A percentile compares a stretch with the other conserved stretches of the same genome.
Conservation (phyloP, 2,329 filamentous ascomycete species). For the Diaporthe sp. region DNA sequence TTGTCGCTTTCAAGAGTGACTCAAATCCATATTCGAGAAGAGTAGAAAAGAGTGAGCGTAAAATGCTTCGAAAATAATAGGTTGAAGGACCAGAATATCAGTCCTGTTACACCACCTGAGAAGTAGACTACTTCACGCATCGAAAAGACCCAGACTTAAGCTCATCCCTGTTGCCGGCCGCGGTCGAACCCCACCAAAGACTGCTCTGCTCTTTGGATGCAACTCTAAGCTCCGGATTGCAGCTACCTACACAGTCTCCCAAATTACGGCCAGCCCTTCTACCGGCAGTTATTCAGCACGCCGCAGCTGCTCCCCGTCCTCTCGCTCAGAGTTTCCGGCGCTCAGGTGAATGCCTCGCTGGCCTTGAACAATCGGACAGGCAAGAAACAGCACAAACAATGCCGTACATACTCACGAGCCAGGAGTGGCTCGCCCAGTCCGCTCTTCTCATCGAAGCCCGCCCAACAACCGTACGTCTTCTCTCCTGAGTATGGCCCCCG, state of each 20-base stretch:
- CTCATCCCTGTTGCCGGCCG: conserved; percentile 27
- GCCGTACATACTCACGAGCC: conserved; percentile 85
- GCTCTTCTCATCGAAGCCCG: conserved; percentile 87
- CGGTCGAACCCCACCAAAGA: conserved; percentile 32
- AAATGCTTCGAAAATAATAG: neutral
- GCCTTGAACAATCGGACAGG: neutral
- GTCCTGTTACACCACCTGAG: neutral
- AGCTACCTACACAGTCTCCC: neutral
- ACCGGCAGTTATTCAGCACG: neutral
- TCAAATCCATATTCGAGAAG: neutral
- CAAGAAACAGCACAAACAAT: conserved; percentile 62
- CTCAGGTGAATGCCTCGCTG: neutral
- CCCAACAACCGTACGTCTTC: conserved; percentile 79
- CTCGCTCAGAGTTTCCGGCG: neutral
- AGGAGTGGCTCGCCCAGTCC: conserved; percentile 94
- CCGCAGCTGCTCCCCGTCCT: neutral
- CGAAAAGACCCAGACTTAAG: neutral
- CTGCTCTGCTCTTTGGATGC: neutral
- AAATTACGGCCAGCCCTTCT: neutral
- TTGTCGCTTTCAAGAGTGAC: neutral
- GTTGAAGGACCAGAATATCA: neutral
- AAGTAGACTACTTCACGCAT: neutral
- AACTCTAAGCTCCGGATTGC: conserved; percentile 1
- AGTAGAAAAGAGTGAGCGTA: neutral
- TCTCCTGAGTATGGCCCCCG: conserved; percentile 30